Conservation (phyloP, 257 asterid genomes). For the Cynanchum wilfordii region DNA sequence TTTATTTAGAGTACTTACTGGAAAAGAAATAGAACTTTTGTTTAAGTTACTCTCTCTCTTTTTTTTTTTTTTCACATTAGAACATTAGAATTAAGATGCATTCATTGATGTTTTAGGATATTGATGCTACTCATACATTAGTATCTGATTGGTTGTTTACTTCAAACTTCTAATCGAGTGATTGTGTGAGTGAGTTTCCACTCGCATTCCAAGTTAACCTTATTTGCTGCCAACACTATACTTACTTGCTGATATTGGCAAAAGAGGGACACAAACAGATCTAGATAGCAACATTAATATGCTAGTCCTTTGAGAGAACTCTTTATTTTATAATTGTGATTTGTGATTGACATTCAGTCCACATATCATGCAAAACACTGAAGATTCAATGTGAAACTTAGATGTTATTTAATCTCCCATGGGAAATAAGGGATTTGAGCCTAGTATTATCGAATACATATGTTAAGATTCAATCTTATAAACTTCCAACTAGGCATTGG, state of each 20-base stretch:
- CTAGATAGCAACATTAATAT: not conserved
- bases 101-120: too few species aligned
- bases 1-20: not conserved
- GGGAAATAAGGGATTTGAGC: too few species aligned
- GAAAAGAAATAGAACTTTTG: not conserved
- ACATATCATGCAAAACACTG: not conserved
- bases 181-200: too few species aligned
- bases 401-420: not conserved
- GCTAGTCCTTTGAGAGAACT: not conserved
- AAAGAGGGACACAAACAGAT: not conserved
- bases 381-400: not conserved
- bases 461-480: too few species aligned
- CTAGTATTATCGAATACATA: too few species aligned
- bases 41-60: not conserved
- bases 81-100: too few species aligned
- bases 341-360: not conserved
- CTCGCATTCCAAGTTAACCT: too few species aligned
- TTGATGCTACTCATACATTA: too few species aligned
- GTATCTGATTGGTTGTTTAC: not conserved
- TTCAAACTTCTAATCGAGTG: too few species aligned
- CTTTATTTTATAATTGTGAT: not conserved
- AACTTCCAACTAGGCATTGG: too few species aligned
- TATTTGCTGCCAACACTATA: too few species aligned
- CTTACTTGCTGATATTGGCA: not conserved
- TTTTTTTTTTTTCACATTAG: too few species aligned